Conservation (phyloP, 2,329 filamentous ascomycete species). For the Aspergillus sp. region DNA sequence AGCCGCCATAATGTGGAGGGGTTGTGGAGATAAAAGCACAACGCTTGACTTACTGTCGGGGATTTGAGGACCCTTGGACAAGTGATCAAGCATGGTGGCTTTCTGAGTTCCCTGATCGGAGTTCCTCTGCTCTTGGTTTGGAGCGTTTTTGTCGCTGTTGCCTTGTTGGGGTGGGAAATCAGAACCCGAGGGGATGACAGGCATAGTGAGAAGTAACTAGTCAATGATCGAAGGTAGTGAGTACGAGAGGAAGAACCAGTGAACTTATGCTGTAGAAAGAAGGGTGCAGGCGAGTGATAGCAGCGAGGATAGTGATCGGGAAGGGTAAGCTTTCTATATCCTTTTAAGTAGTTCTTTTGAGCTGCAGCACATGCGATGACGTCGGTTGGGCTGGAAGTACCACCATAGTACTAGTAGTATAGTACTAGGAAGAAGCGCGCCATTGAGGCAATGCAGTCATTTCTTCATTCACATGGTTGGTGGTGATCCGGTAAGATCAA, state of each 20-base stretch:
- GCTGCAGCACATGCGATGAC: conserved; percentile 8
- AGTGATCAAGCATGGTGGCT: conserved; percentile 35
- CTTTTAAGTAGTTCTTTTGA: neutral
- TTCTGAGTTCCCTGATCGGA: conserved; percentile 37
- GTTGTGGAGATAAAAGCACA: neutral
- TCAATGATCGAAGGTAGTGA: neutral
- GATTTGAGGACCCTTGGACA: conserved; percentile 51
- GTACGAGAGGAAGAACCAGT: neutral
- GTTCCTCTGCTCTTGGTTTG: conserved; percentile 23
- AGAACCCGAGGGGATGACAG: conserved; percentile 32
- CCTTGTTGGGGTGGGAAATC: conserved; percentile 25
- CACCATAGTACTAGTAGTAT: neutral
- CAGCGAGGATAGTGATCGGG: neutral
- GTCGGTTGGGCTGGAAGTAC: conserved; percentile 5
- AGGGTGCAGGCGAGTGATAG: neutral
- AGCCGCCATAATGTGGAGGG: neutral
- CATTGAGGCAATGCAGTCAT: neutral
- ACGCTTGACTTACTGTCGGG: conserved; percentile 36
- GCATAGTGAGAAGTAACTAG: conserved; percentile 25
- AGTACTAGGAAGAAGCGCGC: neutral
- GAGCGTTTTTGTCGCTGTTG: conserved; percentile 23
- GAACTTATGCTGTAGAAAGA: neutral
- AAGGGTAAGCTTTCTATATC: conserved; percentile 2
- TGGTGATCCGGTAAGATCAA: neutral
- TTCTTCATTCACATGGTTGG: neutral